Percentiles rank a stretch among this genome's conserved stretches.
phyloP scores from a whole-genome alignment of 306 rosid species.

The Comarum palustre region DNA sequence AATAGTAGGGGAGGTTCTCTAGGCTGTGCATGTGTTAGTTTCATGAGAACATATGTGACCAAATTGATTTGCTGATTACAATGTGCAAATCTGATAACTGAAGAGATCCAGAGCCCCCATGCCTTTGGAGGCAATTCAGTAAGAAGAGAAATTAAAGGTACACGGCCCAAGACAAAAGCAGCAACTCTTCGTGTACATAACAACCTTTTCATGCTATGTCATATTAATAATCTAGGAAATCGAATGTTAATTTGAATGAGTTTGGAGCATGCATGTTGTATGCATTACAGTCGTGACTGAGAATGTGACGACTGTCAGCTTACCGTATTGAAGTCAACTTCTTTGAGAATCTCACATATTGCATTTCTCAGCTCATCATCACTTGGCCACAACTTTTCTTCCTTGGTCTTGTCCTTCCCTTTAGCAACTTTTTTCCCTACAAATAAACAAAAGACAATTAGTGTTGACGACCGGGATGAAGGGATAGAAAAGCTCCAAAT shows the following conservation, averaged over 20 bases:
- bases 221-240: background rate
- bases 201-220: background rate
- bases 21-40: background rate
- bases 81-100: background rate
- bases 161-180: background rate
- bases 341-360: slow-evolving; percentile 86
- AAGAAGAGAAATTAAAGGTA: background rate
- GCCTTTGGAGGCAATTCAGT: background rate
- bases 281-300: background rate
- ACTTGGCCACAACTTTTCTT: slow-evolving; percentile 51
- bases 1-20: background rate
- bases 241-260: background rate
- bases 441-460: slow-evolving; percentile 5
- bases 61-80: background rate
- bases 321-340: slow-evolving; percentile 97
- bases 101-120: background rate
- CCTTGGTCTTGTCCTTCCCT: slow-evolving; percentile 69
- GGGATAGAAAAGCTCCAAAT: background rate
- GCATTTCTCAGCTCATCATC: slow-evolving; percentile 76
- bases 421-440: slow-evolving; percentile 54
- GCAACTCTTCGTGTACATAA: background rate
- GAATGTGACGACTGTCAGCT: slow-evolving; percentile 19
- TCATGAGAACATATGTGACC: background rate
- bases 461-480: background rate
- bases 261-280: slow-evolving; percentile 1